Conservation (phyloP, 371 early-diverging fungal genomes). For the Lichtheimia ornata region DNA sequence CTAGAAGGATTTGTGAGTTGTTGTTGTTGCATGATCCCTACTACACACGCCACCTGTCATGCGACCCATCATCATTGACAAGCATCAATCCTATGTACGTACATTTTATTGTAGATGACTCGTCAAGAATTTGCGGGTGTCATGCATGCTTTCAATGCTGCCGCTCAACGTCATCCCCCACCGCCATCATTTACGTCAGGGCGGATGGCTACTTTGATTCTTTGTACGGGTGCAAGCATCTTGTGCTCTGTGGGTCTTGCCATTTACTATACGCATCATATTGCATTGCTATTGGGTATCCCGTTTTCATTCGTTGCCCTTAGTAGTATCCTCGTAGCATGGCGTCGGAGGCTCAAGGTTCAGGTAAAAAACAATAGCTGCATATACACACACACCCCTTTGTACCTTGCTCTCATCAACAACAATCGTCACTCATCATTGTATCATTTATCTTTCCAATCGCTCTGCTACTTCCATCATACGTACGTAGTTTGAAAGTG, state of each 20-base stretch:
- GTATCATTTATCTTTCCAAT: background rate
- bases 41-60: background rate
- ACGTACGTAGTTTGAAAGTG: conserved; percentile 29
- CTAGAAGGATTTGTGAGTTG: conserved; percentile 30
- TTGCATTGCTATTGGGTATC: conserved; percentile 21
- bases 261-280: conserved; percentile 34
- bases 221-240: conserved; percentile 14
- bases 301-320: conserved; percentile 27
- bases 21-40: background rate
- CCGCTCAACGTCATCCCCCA: conserved; percentile 31
- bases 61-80: no score
- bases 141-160: conserved; percentile 42
- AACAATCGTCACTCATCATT: background rate
- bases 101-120: conserved; percentile 27
- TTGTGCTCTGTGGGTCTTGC: conserved; percentile 21
- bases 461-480: no score
- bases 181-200: conserved; percentile 26
- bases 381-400: background rate
- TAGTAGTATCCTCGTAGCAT: conserved; percentile 23
- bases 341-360: conserved; percentile 26
- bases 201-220: conserved; percentile 10
- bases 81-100: no score
- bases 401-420: background rate
- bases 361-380: conserved; percentile 17
- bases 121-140: conserved; percentile 37